phyloP scores from a whole-genome alignment of 305 asterid species.

The Fraxinus platypoda region DNA sequence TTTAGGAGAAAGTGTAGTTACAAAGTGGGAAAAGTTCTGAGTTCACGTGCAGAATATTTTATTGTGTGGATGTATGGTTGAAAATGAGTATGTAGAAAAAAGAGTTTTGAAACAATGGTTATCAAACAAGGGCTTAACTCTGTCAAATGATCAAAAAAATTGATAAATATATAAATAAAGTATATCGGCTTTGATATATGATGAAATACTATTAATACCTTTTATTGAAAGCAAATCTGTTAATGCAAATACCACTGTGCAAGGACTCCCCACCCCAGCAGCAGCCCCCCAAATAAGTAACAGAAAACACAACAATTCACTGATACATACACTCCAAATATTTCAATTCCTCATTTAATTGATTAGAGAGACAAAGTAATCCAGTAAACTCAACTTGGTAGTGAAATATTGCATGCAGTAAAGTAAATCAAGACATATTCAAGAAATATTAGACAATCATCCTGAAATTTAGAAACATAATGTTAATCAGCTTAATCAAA shows the following conservation, averaged over 20 bases:
- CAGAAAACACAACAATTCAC: neutral
- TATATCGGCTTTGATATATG: neutral
- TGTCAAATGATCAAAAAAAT: neutral
- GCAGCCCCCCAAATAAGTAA: neutral
- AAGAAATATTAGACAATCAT: neutral
- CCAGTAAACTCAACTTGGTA: neutral
- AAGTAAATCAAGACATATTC: neutral
- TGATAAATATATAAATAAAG: neutral
- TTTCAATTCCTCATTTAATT: neutral
- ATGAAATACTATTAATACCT: neutral
- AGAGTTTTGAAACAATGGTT: too few species aligned
- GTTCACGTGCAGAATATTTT: too few species aligned
- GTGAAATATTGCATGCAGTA: neutral
- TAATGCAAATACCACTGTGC: neutral
- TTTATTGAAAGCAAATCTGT: neutral
- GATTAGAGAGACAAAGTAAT: neutral
- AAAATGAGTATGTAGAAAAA: too few species aligned
- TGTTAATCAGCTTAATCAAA: conserved; percentile 18
- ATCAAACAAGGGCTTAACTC: neutral
- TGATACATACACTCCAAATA: neutral
- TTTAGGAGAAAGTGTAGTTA: too few species aligned
- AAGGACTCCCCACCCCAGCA: neutral
- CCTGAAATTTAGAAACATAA: neutral
- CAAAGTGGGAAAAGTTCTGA: too few species aligned
- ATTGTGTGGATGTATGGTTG: too few species aligned